These are phyloP conservation scores for Colletotrichum sp. DNA, from an alignment of 2,329 filamentous ascomycete genomes.

Conservation along the genomic window DNA sequence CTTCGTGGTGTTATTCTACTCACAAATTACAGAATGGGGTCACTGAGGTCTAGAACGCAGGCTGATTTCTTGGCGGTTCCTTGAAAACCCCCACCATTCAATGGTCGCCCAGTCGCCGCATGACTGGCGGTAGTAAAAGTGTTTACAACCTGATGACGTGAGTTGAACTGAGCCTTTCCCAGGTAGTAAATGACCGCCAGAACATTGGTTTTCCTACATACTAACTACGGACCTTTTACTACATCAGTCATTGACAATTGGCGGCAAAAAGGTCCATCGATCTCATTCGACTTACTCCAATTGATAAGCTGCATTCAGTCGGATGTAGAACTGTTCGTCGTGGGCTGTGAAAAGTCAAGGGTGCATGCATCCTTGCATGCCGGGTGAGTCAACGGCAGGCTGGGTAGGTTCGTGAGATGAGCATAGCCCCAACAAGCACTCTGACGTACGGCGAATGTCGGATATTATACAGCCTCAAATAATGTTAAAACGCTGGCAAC, in stretches of 20 bases:
- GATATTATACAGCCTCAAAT: not conserved
- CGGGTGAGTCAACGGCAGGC: not conserved
- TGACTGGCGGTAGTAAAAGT: too few relatives aligned
- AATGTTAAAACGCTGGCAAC: not conserved
- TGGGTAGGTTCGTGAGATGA: not conserved
- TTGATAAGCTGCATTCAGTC: not conserved
- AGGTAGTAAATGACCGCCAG: too few relatives aligned
- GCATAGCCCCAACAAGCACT: not conserved
- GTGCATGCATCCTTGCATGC: not conserved
- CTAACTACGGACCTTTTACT: accelerated
- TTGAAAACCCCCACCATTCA: too few relatives aligned
- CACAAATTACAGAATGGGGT: too few relatives aligned
- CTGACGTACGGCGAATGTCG: not conserved
- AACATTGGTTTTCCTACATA: too few relatives aligned
- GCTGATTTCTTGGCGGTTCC: too few relatives aligned
- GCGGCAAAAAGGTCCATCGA: not conserved
- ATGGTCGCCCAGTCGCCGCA: too few relatives aligned
- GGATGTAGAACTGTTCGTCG: accelerated
- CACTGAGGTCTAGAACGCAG: too few relatives aligned
- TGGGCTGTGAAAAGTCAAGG: not conserved
- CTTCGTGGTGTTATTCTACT: too few relatives aligned
- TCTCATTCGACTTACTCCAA: not conserved
- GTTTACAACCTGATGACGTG: too few relatives aligned
- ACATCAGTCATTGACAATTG: not conserved
- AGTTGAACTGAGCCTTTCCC: too few relatives aligned